phyloP scores from a whole-genome alignment of 2,329 filamentous ascomycete genomes.

The Calonectria pteridis region DNA sequence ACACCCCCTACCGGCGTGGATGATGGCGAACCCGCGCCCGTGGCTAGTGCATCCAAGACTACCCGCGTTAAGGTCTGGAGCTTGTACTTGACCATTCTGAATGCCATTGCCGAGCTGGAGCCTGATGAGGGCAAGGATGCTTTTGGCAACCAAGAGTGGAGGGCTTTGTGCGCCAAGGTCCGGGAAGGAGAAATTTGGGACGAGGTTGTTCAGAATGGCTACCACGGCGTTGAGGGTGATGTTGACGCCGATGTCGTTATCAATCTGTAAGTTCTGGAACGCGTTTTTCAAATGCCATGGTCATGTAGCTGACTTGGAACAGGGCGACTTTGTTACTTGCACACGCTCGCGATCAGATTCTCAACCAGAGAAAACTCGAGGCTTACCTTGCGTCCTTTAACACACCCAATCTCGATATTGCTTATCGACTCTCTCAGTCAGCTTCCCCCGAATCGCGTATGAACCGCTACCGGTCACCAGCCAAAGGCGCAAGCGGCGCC shows the following conservation, averaged over 20 bases:
- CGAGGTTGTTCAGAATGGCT: conserved; percentile 87
- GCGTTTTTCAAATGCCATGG: neutral
- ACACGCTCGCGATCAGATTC: conserved; percentile 85
- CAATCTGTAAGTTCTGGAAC: conserved; percentile 73
- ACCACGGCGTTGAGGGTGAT: conserved; percentile 87
- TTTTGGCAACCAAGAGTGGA: conserved; percentile 90
- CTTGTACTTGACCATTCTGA: conserved; percentile 92
- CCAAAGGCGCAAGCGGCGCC: conserved; percentile 71
- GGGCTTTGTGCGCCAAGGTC: conserved; percentile 83
- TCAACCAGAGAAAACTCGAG: conserved; percentile 91
- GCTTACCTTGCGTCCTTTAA: conserved; percentile 85
- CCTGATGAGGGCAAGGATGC: conserved; percentile 89
- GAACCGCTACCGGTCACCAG: conserved; percentile 58
- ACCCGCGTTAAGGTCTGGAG: conserved; percentile 97
- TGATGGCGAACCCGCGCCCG: conserved; percentile 73
- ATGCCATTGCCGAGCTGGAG: conserved; percentile 90
- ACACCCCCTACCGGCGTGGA: conserved; percentile 66
- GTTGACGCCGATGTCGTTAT: conserved; percentile 96
- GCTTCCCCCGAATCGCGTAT: conserved; percentile 52
- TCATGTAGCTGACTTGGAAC: conserved; percentile 36
- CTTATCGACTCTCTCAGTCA: conserved; percentile 69
- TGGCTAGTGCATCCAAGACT: conserved; percentile 82
- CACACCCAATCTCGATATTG: conserved; percentile 79
- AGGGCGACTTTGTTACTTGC: conserved; percentile 91
- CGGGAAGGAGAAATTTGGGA: conserved; percentile 95